A percentile compares a stretch with the other conserved stretches of the same genome.
Conservation (phyloP, 1,284 basidiomycete species). For the Irpex rosettiformis region DNA sequence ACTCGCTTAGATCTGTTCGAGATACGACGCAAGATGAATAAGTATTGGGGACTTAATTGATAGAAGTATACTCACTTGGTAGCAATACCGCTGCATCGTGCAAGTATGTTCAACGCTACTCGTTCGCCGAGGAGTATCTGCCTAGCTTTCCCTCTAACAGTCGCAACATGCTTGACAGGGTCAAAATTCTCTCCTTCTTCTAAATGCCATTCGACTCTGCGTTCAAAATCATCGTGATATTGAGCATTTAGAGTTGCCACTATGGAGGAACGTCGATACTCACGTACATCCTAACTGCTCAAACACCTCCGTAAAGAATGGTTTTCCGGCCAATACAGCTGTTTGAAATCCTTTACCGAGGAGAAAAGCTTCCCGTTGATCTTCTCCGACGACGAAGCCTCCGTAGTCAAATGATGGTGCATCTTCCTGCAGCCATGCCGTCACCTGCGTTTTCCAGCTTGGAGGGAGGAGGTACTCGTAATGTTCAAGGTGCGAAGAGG, state of each 20-base stretch:
- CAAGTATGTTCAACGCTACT: constrained; percentile 91
- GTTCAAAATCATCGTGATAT: too few relatives aligned
- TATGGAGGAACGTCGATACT: constrained; percentile 33
- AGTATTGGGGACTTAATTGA: background rate
- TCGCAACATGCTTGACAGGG: constrained; percentile 86
- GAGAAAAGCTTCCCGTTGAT: constrained; percentile 81
- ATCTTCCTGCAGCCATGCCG: constrained; percentile 89
- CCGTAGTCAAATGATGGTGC: constrained; percentile 97
- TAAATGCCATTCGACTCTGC: constrained; percentile 90
- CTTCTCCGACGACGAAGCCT: constrained; percentile 96
- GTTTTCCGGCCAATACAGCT: constrained; percentile 91
- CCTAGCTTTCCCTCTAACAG: constrained; percentile 86
- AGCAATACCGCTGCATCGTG: constrained; percentile 95
- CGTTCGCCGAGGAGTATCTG: constrained; percentile 93
- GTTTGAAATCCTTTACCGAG: constrained; percentile 77
- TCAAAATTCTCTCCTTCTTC: constrained; percentile 80
- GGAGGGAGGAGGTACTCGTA: constrained; percentile 82
- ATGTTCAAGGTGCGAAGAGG: constrained; percentile 28
- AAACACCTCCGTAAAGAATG: constrained; percentile 96
- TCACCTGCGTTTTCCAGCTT: constrained; percentile 84
- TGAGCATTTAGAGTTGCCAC: background rate
- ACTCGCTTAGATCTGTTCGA: constrained; percentile 70
- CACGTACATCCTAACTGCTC: constrained; percentile 86
- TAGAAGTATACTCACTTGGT: constrained; percentile 63
- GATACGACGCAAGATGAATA: background rate